Evolutionary conservation across 805 yeast genomes (phyloP).

Genomic region (Scheffersomyces ergatensis): DNA sequence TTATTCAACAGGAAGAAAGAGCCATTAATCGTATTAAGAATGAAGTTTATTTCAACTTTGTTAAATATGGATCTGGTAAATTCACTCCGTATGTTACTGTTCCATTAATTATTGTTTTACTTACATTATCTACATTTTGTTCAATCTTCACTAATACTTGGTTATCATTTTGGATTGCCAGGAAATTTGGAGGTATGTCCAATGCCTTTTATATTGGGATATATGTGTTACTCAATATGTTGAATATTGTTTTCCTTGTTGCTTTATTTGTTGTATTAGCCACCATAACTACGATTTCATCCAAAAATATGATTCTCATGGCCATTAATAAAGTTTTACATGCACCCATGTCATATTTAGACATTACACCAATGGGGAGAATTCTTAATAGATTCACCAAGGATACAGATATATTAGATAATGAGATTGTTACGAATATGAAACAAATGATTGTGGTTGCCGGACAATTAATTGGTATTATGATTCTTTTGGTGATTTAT

Average conservation of each 20-base stretch:
- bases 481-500: conserved; percentile 64
- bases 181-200: conserved; percentile 43
- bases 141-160: conserved; percentile 64
- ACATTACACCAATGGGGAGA: conserved; percentile 81
- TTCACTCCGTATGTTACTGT: conserved; percentile 12
- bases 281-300: conserved; percentile 46
- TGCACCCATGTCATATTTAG: conserved; percentile 77
- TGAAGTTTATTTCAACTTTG: conserved; percentile 29
- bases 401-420: conserved; percentile 77
- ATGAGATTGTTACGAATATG: conserved; percentile 64
- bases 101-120: conserved; percentile 4
- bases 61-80: conserved; percentile 26
- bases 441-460: conserved; percentile 53
- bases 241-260: conserved; percentile 41
- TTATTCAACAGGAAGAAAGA: conserved; percentile 48
- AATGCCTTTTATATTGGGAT: conserved; percentile 66
- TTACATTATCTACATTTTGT: conserved; percentile 36
- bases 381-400: conserved; percentile 79
- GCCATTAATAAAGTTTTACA: conserved; percentile 59
- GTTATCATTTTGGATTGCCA: conserved; percentile 74
- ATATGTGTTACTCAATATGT: conserved; percentile 55
- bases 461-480: conserved; percentile 54
- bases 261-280: conserved; percentile 43
- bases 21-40: conserved; percentile 48
- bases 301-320: conserved; percentile 50